Evolutionary conservation across 192 early-diverging fungal genomes (phyloP).

Genomic region (Mortierella alpina): DNA sequence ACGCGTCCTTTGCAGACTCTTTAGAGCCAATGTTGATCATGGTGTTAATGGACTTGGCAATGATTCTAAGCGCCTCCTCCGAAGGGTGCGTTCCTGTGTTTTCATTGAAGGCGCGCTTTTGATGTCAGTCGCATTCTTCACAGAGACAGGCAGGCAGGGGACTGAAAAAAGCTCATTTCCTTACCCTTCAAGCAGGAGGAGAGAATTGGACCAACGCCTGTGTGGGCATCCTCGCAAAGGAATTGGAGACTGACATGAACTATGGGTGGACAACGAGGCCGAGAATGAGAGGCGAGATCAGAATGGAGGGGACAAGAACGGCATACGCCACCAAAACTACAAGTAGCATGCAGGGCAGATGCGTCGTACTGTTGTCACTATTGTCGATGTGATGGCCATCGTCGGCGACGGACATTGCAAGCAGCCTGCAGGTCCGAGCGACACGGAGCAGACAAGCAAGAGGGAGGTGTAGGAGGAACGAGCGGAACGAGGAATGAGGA

Average conservation of each 20-base stretch:
- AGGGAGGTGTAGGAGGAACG: too few species aligned
- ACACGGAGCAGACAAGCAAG: too few species aligned
- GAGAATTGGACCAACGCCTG: conserved; percentile 16
- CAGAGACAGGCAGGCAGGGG: not conserved
- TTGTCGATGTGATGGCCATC: too few species aligned
- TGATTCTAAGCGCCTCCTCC: conserved; percentile 1
- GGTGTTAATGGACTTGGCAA: conserved; percentile 7
- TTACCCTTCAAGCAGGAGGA: conserved; percentile 21
- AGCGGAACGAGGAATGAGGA: too few species aligned
- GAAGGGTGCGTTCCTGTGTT: conserved; percentile 14
- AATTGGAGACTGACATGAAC: conserved; percentile 14
- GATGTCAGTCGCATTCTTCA: not conserved
- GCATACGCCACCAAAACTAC: too few species aligned
- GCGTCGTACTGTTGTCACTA: too few species aligned
- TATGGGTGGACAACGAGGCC: not conserved
- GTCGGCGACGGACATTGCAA: too few species aligned
- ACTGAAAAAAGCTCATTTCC: not conserved
- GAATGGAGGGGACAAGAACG: too few species aligned
- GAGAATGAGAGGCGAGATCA: too few species aligned
- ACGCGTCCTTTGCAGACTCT: conserved; percentile 11
- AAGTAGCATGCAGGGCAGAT: too few species aligned
- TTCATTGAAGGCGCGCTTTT: not conserved
- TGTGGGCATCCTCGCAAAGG: conserved; percentile 20
- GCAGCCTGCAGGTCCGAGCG: too few species aligned
- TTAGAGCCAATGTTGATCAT: conserved; percentile 25